Evolutionary conservation across 192 early-diverging fungal genomes (phyloP).

Genomic region (Gaertneriomyces sp.): DNA sequence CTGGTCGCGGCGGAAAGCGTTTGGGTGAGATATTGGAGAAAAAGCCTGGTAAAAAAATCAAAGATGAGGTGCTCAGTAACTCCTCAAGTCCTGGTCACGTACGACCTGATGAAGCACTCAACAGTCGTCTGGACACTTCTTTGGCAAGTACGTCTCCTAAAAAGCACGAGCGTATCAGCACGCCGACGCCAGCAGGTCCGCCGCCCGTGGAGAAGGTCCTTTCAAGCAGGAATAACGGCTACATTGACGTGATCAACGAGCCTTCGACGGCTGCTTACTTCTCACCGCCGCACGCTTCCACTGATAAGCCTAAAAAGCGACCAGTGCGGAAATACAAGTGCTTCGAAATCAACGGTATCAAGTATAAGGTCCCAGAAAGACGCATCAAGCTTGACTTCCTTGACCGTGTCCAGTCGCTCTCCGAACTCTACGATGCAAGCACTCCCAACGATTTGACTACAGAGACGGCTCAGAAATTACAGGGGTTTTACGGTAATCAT

Average conservation of each 20-base stretch:
- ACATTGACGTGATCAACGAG: constrained; percentile 30
- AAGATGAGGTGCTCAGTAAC: too few relatives aligned
- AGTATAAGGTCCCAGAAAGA: constrained; percentile 27
- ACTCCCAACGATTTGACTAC: neutral
- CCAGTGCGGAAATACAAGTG: neutral
- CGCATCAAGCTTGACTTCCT: constrained; percentile 31
- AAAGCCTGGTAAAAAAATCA: too few relatives aligned
- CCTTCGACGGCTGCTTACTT: constrained; percentile 3
- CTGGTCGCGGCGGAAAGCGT: too few relatives aligned
- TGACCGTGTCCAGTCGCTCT: constrained; percentile 20
- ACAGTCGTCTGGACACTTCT: too few relatives aligned
- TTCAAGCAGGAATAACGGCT: constrained; percentile 20
- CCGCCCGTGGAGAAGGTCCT: too few relatives aligned
- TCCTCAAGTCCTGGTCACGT: too few relatives aligned
- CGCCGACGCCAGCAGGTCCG: too few relatives aligned
- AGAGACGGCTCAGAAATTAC: neutral
- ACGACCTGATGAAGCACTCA: too few relatives aligned
- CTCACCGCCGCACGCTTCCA: neutral
- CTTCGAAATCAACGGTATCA: constrained; percentile 26
- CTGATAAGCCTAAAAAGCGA: neutral
- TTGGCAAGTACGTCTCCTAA: too few relatives aligned
- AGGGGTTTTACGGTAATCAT: neutral
- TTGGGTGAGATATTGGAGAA: too few relatives aligned
- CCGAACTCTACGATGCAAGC: neutral
- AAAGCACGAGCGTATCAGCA: too few relatives aligned